Conservation (phyloP, 2,329 filamentous ascomycete genomes). For the Plectosphaerella sp. region DNA sequence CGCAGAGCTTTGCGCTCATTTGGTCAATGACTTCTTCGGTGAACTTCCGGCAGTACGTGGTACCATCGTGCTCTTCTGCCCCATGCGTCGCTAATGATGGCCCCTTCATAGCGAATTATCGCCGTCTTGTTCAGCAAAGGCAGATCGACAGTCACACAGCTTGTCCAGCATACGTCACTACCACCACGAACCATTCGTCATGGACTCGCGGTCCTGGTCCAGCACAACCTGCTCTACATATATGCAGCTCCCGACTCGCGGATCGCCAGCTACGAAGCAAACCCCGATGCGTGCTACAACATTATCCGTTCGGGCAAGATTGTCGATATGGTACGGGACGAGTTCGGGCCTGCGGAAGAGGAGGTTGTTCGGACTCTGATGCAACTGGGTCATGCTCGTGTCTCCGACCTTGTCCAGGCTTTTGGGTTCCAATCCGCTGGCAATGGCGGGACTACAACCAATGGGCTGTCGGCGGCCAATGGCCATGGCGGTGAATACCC, state of each 20-base stretch:
- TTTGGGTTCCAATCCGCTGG: conserved; percentile 36
- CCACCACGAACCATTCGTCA: conserved; percentile 72
- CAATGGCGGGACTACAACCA: conserved; percentile 1
- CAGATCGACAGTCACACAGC: conserved; percentile 64
- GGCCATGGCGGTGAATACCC: conserved; percentile 23
- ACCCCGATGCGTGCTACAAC: conserved; percentile 74
- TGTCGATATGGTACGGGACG: conserved; percentile 66
- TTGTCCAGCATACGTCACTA: conserved; percentile 70
- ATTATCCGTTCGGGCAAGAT: conserved; percentile 80
- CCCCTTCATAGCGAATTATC: conserved; percentile 70
- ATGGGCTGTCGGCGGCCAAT: conserved; percentile 11
- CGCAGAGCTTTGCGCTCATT: conserved; percentile 83
- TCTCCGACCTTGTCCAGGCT: conserved; percentile 64
- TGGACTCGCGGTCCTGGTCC: conserved; percentile 78
- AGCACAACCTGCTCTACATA: conserved; percentile 82
- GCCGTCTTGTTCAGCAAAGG: conserved; percentile 73
- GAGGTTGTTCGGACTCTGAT: conserved; percentile 72
- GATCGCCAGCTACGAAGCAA: conserved; percentile 76
- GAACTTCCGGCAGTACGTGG: conserved; percentile 81
- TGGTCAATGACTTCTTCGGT: conserved; percentile 86
- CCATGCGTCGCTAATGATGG: neutral
- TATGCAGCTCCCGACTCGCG: conserved; percentile 58
- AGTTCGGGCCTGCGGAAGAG: conserved; percentile 70
- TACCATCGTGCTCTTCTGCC: neutral
- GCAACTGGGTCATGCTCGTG: conserved; percentile 70